phyloP scores from a whole-genome alignment of 768 basidiomycete genomes.

The Termitomyces eurrhizus region DNA sequence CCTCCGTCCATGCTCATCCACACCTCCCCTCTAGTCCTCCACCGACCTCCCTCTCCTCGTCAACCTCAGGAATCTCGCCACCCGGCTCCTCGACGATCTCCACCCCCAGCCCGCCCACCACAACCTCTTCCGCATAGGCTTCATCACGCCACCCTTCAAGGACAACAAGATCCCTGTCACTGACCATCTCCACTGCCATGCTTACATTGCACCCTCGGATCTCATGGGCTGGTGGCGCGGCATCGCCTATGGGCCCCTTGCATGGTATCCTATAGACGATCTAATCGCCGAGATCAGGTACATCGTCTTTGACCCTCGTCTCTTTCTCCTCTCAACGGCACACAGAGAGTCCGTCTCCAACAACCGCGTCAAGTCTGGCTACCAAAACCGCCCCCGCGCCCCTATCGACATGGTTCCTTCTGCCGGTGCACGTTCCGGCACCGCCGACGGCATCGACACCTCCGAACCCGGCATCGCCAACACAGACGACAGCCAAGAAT shows the following conservation, averaged over 20 bases:
- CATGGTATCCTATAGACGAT: conserved; percentile 77
- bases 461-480: conserved; percentile 46
- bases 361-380: conserved; percentile 80
- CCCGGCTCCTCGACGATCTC: conserved; percentile 46
- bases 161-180: conserved; percentile 77
- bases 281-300: conserved; percentile 81
- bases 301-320: not conserved
- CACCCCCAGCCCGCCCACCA: conserved; percentile 23
- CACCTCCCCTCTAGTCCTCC: conserved; percentile 47
- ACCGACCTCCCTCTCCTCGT: conserved; percentile 72
- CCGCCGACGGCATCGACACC: conserved; percentile 61
- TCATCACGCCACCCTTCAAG: conserved; percentile 75
- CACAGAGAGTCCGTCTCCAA: conserved; percentile 75
- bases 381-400: conserved; percentile 49
- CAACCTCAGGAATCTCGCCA: conserved; percentile 54
- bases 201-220: conserved; percentile 63
- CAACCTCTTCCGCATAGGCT: conserved; percentile 59
- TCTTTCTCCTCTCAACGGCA: not conserved
- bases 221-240: conserved; percentile 70
- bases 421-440: conserved; percentile 65
- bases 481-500: conserved; percentile 9
- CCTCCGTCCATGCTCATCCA: conserved; percentile 7
- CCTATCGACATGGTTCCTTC: conserved; percentile 73
- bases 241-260: conserved; percentile 61
- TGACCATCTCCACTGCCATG: conserved; percentile 77